Conservation (phyloP, 495 filamentous ascomycete genomes). For the Neurospora africana region DNA sequence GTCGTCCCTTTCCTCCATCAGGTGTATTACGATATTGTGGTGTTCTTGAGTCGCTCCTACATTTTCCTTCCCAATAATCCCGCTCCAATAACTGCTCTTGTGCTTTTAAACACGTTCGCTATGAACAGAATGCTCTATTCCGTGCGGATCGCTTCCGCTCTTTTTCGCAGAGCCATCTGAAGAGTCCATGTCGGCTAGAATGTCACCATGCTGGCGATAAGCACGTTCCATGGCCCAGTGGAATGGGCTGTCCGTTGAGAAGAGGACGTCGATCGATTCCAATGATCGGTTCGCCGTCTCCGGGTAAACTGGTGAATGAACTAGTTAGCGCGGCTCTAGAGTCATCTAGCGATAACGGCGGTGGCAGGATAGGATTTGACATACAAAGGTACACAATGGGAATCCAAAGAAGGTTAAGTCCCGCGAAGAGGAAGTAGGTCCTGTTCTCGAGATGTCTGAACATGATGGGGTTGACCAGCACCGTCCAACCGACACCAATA, state of each 20-base stretch:
- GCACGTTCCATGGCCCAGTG: conserved; percentile 10
- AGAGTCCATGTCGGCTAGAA: background rate
- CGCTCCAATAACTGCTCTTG: background rate
- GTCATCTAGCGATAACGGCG: background rate
- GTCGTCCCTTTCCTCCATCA: background rate
- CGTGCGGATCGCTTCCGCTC: background rate
- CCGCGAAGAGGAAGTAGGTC: conserved; percentile 6
- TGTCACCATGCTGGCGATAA: conserved; percentile 6
- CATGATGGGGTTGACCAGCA: conserved; percentile 55
- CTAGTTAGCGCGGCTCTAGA: conserved; percentile 4
- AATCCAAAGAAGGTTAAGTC: conserved; percentile 5
- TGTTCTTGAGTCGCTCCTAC: background rate
- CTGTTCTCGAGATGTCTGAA: conserved; percentile 41
- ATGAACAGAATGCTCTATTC: background rate
- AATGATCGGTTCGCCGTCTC: conserved; percentile 61
- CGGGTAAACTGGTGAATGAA: conserved; percentile 42
- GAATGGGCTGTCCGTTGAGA: conserved; percentile 22
- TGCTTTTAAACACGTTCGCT: background rate
- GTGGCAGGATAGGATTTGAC: background rate
- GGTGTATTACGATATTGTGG: background rate
- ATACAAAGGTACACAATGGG: conserved; percentile 11
- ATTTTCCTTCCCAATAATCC: background rate
- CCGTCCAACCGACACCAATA: conserved; percentile 46
- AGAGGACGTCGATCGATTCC: conserved; percentile 65
- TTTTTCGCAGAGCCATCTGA: background rate